Conservation (phyloP, 306 rosid genomes). For the Vigna trinervia region DNA sequence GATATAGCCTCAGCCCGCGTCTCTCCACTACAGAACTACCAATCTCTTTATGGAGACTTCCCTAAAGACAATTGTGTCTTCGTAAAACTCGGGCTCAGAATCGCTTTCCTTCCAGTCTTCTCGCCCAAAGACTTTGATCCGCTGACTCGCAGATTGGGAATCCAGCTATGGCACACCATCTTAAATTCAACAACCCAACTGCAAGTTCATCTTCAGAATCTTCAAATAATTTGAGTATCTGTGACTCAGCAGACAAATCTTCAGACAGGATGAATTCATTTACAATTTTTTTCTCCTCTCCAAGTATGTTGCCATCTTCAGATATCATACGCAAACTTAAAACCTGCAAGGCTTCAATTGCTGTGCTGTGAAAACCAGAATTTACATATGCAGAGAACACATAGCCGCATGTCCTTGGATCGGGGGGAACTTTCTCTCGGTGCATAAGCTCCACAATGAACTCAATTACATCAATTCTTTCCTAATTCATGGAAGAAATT, state of each 20-base stretch:
- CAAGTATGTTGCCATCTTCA: constrained; percentile 46
- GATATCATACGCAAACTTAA: constrained; percentile 67
- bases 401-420: constrained; percentile 61
- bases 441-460: constrained; percentile 71
- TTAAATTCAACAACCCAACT: constrained; percentile 72
- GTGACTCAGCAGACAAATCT: constrained; percentile 58
- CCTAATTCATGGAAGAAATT: constrained; percentile 53
- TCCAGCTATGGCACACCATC: constrained; percentile 76
- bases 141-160: constrained; percentile 63
- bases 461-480: constrained; percentile 79
- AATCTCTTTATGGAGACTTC: not conserved
- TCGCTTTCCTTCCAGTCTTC: constrained; percentile 52
- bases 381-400: constrained; percentile 75
- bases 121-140: constrained; percentile 71
- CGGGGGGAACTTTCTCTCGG: constrained; percentile 66
- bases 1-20: not conserved
- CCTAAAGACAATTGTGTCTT: constrained; percentile 1
- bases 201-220: constrained; percentile 57
- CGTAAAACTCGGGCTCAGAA: not conserved
- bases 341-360: constrained; percentile 75
- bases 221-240: constrained; percentile 59
- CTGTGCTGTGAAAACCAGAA: constrained; percentile 64
- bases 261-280: constrained; percentile 63
- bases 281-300: constrained; percentile 44
- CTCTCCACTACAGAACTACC: constrained; percentile 10